Conservation (phyloP, 768 basidiomycete species). For the Phlebiopsis gigantea region DNA sequence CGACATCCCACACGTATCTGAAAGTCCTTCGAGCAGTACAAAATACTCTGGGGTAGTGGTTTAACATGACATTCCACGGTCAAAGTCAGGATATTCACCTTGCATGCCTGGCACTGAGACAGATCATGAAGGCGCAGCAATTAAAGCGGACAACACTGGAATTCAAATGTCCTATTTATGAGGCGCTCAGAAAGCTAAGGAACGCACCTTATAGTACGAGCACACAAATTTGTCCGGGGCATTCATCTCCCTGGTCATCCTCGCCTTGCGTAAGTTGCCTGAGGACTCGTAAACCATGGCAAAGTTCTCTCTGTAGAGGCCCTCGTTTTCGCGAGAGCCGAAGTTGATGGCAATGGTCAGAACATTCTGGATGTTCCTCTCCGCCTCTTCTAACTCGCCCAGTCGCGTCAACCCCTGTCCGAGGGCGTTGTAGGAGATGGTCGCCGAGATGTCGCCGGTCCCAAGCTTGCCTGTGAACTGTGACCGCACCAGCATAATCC, state of each 20-base stretch:
- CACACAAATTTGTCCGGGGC: conserved; percentile 26
- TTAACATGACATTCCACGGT: not conserved
- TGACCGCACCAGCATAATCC: conserved; percentile 26
- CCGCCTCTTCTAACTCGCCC: conserved; percentile 31
- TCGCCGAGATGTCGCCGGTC: conserved; percentile 21
- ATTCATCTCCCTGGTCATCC: conserved; percentile 21
- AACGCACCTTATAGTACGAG: conserved; percentile 23
- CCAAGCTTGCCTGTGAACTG: conserved; percentile 28
- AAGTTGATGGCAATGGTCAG: conserved; percentile 21
- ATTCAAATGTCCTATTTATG: not conserved
- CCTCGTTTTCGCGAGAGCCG: conserved; percentile 27
- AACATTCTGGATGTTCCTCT: conserved; percentile 30
- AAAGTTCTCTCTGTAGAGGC: conserved; percentile 33
- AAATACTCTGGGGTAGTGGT: conserved; percentile 14
- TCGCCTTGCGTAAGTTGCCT: conserved; percentile 28
- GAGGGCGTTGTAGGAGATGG: conserved; percentile 29
- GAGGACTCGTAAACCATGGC: conserved; percentile 31
- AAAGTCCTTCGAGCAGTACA: conserved; percentile 24
- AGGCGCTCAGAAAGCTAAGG: not conserved
- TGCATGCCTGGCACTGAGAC: conserved; percentile 23
- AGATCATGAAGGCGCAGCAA: conserved; percentile 16
- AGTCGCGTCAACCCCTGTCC: conserved; percentile 33
- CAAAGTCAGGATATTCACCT: conserved; percentile 14
- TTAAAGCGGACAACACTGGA: conserved; percentile 18
- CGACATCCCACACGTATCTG: conserved; percentile 17